phyloP scores from a whole-genome alignment of 768 basidiomycete species.

The Leucosporidium creatinivorum region DNA sequence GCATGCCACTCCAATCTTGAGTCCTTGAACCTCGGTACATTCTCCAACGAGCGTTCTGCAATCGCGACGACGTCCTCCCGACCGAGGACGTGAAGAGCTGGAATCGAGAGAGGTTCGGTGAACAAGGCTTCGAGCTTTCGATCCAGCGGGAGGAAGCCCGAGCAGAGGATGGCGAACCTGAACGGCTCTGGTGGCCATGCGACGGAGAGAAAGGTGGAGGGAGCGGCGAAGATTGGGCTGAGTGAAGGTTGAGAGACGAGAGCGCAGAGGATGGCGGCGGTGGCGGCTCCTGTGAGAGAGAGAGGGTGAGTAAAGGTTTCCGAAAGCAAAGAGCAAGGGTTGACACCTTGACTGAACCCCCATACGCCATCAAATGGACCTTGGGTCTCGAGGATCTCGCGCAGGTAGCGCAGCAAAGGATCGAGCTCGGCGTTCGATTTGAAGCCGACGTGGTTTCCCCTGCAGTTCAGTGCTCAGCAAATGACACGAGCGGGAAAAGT shows the following conservation, averaged over 20 bases:
- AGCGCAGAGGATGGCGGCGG: conserved; percentile 20
- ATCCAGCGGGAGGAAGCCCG: conserved; percentile 31
- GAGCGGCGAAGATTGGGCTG: conserved; percentile 23
- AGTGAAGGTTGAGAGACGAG: conserved; percentile 21
- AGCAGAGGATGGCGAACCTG: conserved; percentile 25
- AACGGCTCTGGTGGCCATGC: conserved; percentile 23
- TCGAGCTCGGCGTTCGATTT: conserved; percentile 12
- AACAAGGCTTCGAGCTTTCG: background rate
- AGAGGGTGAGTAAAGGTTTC: background rate
- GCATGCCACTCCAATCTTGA: conserved; percentile 66
- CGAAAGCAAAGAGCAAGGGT: background rate
- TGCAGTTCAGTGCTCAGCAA: no score
- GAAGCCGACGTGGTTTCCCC: conserved; percentile 3
- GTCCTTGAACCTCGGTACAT: conserved; percentile 53
- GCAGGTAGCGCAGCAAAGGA: conserved; percentile 21
- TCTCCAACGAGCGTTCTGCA: conserved; percentile 56
- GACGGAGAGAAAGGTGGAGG: background rate
- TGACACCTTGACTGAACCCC: conserved; percentile 15
- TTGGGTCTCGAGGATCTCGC: conserved; percentile 22
- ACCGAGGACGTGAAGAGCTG: conserved; percentile 72
- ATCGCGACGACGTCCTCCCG: conserved; percentile 50
- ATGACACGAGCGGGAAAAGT: no score
- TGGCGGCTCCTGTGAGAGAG: conserved; percentile 10
- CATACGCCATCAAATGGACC: conserved; percentile 22
- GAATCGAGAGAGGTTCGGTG: conserved; percentile 49